A percentile compares a stretch with the other conserved stretches of the same genome.
phyloP scores from a whole-genome alignment of 768 basidiomycete species.

The Leccinum subgranulosum region DNA sequence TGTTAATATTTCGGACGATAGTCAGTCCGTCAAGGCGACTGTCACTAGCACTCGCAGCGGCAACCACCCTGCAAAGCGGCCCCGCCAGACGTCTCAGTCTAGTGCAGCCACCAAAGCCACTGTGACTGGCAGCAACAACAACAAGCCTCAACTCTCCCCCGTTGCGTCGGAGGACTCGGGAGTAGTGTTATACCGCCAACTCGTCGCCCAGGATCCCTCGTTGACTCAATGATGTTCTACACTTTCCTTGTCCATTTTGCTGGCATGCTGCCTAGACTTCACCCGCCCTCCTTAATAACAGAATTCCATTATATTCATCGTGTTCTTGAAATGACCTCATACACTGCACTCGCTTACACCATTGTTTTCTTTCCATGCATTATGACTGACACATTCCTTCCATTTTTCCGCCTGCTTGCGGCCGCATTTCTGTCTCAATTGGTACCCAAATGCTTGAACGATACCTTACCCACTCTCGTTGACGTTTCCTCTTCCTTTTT shows the following conservation, averaged over 20 bases:
- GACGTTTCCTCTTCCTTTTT: slow-evolving; percentile 21
- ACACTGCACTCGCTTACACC: slow-evolving; percentile 28
- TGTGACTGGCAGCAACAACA: slow-evolving; percentile 26
- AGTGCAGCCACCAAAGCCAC: slow-evolving; percentile 52
- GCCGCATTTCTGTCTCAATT: slow-evolving; percentile 17
- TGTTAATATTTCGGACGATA: slow-evolving; percentile 60
- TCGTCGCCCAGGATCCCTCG: slow-evolving; percentile 73
- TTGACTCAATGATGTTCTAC: slow-evolving; percentile 40
- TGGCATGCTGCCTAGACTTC: slow-evolving; percentile 17
- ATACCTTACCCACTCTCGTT: slow-evolving; percentile 36
- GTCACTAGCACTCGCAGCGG: slow-evolving; percentile 59
- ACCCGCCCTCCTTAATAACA: slow-evolving; percentile 18
- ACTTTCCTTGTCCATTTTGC: slow-evolving; percentile 2
- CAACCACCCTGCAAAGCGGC: slow-evolving; percentile 48
- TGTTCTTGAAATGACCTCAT: slow-evolving; percentile 22
- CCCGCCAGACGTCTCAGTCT: slow-evolving; percentile 71
- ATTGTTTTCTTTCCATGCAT: slow-evolving; percentile 25
- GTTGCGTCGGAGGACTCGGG: slow-evolving; percentile 74
- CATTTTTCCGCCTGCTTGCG: slow-evolving; percentile 17
- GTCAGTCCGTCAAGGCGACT: slow-evolving; percentile 64
- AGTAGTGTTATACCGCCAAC: slow-evolving; percentile 79
- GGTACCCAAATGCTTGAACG: slow-evolving; percentile 31
- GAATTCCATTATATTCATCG: slow-evolving; percentile 19
- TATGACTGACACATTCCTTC: slow-evolving; percentile 32
- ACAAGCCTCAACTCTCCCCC: slow-evolving; percentile 54